A percentile compares a stretch with the other conserved stretches of the same genome.
These are phyloP conservation scores for Clausena lansium DNA, from an alignment of 345 rosid genomes.

Conservation along the genomic window DNA sequence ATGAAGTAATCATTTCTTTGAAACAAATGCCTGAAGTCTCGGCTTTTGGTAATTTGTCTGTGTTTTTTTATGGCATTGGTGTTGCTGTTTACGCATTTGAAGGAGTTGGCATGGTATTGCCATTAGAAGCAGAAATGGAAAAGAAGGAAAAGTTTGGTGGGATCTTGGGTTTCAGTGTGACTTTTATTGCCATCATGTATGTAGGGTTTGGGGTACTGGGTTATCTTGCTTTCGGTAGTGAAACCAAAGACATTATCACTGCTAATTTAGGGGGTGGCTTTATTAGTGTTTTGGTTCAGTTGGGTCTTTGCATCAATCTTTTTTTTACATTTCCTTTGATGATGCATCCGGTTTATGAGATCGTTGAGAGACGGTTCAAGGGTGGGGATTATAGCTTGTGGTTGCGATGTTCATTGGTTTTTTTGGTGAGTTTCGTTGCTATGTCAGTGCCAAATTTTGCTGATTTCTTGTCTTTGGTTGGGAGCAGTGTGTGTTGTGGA, in stretches of 20 bases:
- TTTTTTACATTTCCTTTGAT: slow-evolving; percentile 90
- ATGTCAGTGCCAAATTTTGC: slow-evolving; percentile 79
- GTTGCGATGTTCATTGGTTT: slow-evolving; percentile 74
- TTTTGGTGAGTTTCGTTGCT: slow-evolving; percentile 60
- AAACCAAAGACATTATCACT: slow-evolving; percentile 76
- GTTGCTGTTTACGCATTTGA: slow-evolving; percentile 78
- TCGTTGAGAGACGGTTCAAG: slow-evolving; percentile 66
- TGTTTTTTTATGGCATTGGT: slow-evolving; percentile 77
- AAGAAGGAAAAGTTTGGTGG: slow-evolving; percentile 62
- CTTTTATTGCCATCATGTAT: slow-evolving; percentile 56
- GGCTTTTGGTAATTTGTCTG: slow-evolving; percentile 61
- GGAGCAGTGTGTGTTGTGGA: slow-evolving; percentile 82
- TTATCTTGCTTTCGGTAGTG: slow-evolving; percentile 74
- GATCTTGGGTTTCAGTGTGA: slow-evolving; percentile 50
- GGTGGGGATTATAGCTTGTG: slow-evolving; percentile 67
- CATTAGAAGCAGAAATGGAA: slow-evolving; percentile 63
- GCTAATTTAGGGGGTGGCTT: slow-evolving; percentile 63
- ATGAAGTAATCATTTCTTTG: slow-evolving; percentile 46
- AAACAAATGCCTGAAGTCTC: slow-evolving; percentile 41
- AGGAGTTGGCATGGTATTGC: slow-evolving; percentile 79
- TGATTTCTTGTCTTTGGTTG: slow-evolving; percentile 83
- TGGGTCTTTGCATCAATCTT: slow-evolving; percentile 80
- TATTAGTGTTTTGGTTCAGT: slow-evolving; percentile 59
- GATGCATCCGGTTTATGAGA: slow-evolving; percentile 94
- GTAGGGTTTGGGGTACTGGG: slow-evolving; percentile 69